Evolutionary conservation across 1,139 yeast genomes (phyloP).

Genomic region (Yamadazyma epiphylla): DNA sequence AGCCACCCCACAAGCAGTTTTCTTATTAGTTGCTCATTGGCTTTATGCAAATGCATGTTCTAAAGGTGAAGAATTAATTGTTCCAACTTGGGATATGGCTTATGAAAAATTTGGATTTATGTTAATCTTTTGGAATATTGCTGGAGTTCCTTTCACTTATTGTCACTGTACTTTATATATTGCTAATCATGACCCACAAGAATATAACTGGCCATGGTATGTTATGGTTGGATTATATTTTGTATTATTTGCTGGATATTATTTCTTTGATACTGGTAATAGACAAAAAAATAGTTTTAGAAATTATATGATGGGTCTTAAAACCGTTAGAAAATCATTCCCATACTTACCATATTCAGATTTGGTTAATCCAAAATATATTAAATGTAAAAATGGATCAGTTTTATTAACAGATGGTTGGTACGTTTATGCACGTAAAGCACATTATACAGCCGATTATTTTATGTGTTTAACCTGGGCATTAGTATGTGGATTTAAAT

Average conservation of each 20-base stretch:
- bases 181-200: constrained; percentile 77
- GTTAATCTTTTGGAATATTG: constrained; percentile 97
- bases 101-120: constrained; percentile 97
- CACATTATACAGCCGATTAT: constrained; percentile 94
- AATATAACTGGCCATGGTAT: constrained; percentile 71
- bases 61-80: constrained; percentile 95
- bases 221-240: constrained; percentile 49
- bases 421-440: constrained; percentile 88
- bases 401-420: constrained; percentile 88
- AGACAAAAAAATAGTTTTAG: constrained; percentile 95
- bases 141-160: constrained; percentile 98
- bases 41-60: constrained; percentile 95
- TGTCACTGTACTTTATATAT: constrained; percentile 87
- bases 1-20: constrained; percentile 71
- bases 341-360: constrained; percentile 88
- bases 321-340: constrained; percentile 73
- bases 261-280: constrained; percentile 91
- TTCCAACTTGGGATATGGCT: constrained; percentile 99
- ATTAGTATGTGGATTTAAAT: constrained; percentile 77
- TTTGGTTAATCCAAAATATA: constrained; percentile 76
- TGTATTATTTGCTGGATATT: constrained; percentile 67
- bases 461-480: constrained; percentile 90
- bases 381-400: constrained; percentile 82
- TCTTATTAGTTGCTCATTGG: constrained; percentile 83
- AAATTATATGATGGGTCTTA: constrained; percentile 80